These are phyloP conservation scores for Aspergillus felis DNA, from an alignment of 2,329 filamentous ascomycete species.

Conservation along the genomic window DNA sequence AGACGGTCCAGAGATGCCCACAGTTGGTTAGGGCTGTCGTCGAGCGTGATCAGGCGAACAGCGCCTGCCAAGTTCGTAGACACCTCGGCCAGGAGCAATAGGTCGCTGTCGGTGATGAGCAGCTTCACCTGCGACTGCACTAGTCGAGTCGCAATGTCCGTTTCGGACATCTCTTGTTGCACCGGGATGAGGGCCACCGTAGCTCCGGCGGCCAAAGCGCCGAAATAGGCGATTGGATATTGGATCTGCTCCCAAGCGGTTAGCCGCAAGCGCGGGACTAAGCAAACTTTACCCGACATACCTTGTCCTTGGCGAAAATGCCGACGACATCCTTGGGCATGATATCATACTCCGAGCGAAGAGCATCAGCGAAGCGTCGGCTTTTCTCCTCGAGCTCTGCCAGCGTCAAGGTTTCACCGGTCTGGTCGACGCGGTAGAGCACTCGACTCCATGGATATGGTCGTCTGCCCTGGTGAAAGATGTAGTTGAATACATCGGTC, in stretches of 20 bases:
- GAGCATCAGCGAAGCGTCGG: slow-evolving; percentile 6
- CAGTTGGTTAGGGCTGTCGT: background rate
- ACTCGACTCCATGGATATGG: slow-evolving; percentile 6
- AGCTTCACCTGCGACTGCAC: slow-evolving; percentile 18
- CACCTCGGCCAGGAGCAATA: slow-evolving; percentile 11
- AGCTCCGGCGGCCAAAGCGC: slow-evolving; percentile 20
- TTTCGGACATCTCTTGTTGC: slow-evolving; percentile 17
- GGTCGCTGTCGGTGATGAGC: slow-evolving; percentile 17
- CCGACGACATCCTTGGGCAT: slow-evolving; percentile 9
- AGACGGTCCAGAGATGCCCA: slow-evolving; percentile 1
- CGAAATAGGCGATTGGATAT: slow-evolving; percentile 23
- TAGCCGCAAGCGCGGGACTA: background rate
- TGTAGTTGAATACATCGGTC: slow-evolving; percentile 11
- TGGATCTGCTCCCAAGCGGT: slow-evolving; percentile 11
- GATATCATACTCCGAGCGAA: slow-evolving; percentile 2
- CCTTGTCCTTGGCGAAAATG: slow-evolving; percentile 2
- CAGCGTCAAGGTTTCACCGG: slow-evolving; percentile 8
- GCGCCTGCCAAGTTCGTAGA: slow-evolving; percentile 10
- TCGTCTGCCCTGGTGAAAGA: slow-evolving; percentile 8
- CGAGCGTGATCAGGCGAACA: slow-evolving; percentile 4
- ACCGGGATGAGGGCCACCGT: slow-evolving; percentile 20
- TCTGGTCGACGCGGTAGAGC: slow-evolving; percentile 5
- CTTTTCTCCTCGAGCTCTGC: slow-evolving; percentile 6
- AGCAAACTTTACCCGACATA: background rate
- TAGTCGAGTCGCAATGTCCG: slow-evolving; percentile 18